Conservation (phyloP, 2,329 filamentous ascomycete genomes). For the Verticillium alfalfae region DNA sequence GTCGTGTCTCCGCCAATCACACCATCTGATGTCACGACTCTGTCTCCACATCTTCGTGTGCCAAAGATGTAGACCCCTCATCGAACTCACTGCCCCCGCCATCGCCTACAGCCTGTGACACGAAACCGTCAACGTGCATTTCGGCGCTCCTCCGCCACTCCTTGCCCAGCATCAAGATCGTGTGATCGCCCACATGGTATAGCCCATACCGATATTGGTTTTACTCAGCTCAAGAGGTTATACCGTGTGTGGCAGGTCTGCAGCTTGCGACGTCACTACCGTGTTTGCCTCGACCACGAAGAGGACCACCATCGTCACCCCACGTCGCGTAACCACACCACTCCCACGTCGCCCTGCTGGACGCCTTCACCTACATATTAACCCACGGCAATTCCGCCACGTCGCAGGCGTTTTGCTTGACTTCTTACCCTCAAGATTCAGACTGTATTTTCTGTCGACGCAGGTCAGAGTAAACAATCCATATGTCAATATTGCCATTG, state of each 20-base stretch:
- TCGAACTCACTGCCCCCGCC: neutral
- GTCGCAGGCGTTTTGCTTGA: neutral
- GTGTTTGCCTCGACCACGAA: neutral
- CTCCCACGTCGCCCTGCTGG: neutral
- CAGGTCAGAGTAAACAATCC: neutral
- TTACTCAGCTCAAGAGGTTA: neutral
- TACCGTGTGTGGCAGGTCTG: neutral
- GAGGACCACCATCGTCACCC: neutral
- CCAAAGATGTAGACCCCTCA: neutral
- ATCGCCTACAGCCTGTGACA: neutral
- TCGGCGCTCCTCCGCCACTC: neutral
- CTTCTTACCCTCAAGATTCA: neutral
- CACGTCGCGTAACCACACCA: neutral
- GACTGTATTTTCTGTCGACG: neutral
- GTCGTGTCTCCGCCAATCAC: neutral
- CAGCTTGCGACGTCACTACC: neutral
- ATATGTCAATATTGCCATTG: neutral
- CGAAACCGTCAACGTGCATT: neutral
- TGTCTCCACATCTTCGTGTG: neutral
- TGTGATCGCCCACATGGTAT: neutral
- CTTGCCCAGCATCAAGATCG: neutral
- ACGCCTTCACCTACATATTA: neutral
- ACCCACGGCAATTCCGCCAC: too few relatives aligned
- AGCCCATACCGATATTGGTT: too few relatives aligned
- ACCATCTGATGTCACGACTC: neutral